Conservation (phyloP, 345 rosid genomes). For the Anastatica hierochuntica region DNA sequence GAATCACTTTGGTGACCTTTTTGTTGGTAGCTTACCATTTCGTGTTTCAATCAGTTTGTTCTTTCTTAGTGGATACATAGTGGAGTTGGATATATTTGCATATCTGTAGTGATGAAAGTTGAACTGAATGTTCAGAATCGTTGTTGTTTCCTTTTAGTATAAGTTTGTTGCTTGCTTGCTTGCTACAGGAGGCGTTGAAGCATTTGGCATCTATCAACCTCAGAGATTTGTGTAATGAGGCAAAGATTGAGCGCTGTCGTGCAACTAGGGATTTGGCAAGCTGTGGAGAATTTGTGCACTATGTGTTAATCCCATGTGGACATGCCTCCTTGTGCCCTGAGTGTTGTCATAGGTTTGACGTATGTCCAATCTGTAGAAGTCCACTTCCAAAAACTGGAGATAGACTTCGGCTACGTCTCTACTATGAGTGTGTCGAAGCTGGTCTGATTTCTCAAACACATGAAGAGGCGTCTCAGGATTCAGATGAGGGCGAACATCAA, state of each 20-base stretch:
- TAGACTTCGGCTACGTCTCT: constrained; percentile 57
- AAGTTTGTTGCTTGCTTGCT: neutral
- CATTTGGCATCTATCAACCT: constrained; percentile 70
- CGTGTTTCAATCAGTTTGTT: too few species aligned
- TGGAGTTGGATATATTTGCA: too few species aligned
- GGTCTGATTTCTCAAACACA: constrained; percentile 52
- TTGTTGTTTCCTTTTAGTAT: neutral
- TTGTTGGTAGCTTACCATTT: neutral
- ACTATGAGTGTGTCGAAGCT: constrained; percentile 67
- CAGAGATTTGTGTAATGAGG: constrained; percentile 69
- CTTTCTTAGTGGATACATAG: neutral
- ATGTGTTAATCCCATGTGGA: constrained; percentile 62
- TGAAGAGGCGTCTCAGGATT: constrained; percentile 53
- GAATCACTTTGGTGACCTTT: neutral
- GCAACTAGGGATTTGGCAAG: constrained; percentile 93
- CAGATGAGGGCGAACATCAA: constrained; percentile 48
- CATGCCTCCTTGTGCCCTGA: constrained; percentile 89
- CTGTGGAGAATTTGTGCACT: constrained; percentile 67
- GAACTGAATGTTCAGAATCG: too few species aligned
- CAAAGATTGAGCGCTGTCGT: constrained; percentile 74
- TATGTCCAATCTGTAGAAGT: constrained; percentile 81
- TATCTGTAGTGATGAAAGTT: too few species aligned
- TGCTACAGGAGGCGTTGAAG: constrained; percentile 73
- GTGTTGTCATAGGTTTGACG: constrained; percentile 72
- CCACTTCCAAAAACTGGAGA: constrained; percentile 36